Base-by-base conservation (phyloP, 495 filamentous ascomycete species). In the Talaromyces borbonicus region DNA sequence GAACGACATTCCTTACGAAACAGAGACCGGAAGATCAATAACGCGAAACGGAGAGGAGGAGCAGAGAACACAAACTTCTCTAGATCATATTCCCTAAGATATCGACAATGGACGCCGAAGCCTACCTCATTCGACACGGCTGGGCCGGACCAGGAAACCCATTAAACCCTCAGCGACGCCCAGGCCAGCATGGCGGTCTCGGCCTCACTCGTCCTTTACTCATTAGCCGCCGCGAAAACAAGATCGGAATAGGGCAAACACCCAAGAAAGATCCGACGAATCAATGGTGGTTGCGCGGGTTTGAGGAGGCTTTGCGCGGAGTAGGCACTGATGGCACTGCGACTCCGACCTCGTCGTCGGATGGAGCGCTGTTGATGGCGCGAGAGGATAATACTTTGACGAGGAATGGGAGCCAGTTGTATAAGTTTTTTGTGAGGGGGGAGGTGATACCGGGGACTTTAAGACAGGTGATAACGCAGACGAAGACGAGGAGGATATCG, bases 251-350 rank as follows among this genome's bases (percentile, higher is more conserved):
- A 3, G 85, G 85, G 44, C 80, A 79, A 58, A 79, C 77, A 53
- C 65, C 69, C n/a, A 81, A 81, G 40, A 71, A 73, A 36, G 71
- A 75, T 53, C 61, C 68, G 47, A 83, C 78, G 35, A 78, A 75
- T 51, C 82, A 85, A 51, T 90, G 85, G 85, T 90, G 85, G 85
- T 61, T 87, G 47, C 74, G 80, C 37, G 85, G 84, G 35, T 88
- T 89, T 54, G 85, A 90, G 64, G 77, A 83, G 56, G 80, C 81
- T 22, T 64, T 90, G 49, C 81, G 85, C 58, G 80, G 80, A 2
- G 66, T 87, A 0, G 68, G 65, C 8, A 26, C 56, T 16, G 81
- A 86, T 57, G 73, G 29, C 12, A 37, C 24, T 5, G 48, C 30
- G 15, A 58, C 40, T 24, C 15, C 35, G 24, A 61, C 32, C 12